Conservation (phyloP, 2,329 filamentous ascomycete genomes). For the Tolypocladium pustulatum region DNA sequence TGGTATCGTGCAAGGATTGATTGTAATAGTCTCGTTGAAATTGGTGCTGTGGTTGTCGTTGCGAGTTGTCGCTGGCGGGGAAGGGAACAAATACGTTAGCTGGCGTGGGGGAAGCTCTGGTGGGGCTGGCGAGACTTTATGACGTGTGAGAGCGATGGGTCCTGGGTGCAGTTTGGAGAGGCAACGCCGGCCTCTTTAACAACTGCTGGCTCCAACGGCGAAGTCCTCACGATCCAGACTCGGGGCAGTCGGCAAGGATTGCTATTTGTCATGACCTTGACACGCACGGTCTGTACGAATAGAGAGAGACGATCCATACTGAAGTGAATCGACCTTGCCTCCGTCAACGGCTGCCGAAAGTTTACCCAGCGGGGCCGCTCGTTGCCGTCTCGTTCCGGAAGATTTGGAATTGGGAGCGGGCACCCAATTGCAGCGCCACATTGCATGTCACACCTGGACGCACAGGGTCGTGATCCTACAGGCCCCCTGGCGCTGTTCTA, state of each 20-base stretch:
- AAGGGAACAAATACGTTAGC: slow-evolving; percentile 1
- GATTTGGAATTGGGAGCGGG: neutral
- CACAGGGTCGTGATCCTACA: neutral
- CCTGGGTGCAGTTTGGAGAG: neutral
- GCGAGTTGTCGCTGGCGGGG: slow-evolving; percentile 10
- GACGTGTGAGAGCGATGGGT: slow-evolving; percentile 10
- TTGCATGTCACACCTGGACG: neutral
- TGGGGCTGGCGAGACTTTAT: slow-evolving; percentile 16
- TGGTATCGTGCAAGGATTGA: neutral
- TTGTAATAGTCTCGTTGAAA: neutral
- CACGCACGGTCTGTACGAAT: neutral
- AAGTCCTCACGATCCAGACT: neutral
- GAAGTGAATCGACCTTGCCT: neutral
- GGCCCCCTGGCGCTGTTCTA: neutral
- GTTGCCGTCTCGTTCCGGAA: neutral
- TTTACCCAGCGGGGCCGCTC: neutral
- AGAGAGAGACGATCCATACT: neutral
- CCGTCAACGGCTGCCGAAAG: neutral
- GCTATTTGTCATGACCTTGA: neutral
- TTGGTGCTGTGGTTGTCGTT: neutral
- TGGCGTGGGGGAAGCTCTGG: slow-evolving; percentile 5
- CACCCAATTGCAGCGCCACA: neutral
- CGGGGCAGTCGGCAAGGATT: neutral
- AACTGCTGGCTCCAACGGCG: neutral
- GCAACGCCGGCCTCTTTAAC: neutral